Percentiles rank a stretch among this genome's conserved stretches.
Evolutionary conservation across 2,329 filamentous ascomycete species (phyloP).

Genomic region (Neonectria neomacrospora): DNA sequence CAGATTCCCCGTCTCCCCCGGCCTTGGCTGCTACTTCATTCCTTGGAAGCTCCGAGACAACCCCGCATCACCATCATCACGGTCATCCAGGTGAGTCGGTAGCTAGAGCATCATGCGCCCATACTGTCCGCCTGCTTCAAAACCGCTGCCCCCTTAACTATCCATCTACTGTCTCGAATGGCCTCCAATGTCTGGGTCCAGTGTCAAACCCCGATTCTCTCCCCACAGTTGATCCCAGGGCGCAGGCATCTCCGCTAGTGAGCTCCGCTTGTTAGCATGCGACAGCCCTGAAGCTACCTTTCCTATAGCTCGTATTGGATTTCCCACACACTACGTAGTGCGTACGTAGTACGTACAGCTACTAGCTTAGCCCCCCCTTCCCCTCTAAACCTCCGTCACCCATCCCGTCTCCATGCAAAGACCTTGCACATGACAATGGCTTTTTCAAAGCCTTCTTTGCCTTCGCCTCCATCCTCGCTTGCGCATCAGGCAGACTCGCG

Average conservation of each 20-base stretch:
- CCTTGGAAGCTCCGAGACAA: neutral
- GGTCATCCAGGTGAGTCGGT: neutral
- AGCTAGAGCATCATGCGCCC: neutral
- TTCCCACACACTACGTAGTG: neutral
- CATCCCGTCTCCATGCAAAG: neutral
- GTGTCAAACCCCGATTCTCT: neutral
- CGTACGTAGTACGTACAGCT: neutral
- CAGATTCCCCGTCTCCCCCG: neutral
- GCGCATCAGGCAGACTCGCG: neutral
- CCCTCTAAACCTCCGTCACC: slow-evolving; percentile 11
- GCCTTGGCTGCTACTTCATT: neutral
- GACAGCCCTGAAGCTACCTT: slow-evolving; percentile 7
- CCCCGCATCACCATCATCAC: neutral
- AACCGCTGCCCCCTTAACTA: neutral
- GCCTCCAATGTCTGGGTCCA: neutral
- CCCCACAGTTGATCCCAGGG: slow-evolving; percentile 1
- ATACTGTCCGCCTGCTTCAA: neutral
- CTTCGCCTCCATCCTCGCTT: slow-evolving; percentile 3
- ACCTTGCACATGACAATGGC: slow-evolving; percentile 25
- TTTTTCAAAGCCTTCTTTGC: slow-evolving; percentile 4
- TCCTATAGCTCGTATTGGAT: neutral
- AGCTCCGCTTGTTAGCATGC: slow-evolving; percentile 1
- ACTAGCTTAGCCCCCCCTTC: neutral
- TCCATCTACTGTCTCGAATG: neutral
- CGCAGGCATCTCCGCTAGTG: neutral